A percentile compares a stretch with the other conserved stretches of the same genome.
Evolutionary conservation across 1,284 basidiomycete species (phyloP).

Genomic region (Tausonia pullulans): DNA sequence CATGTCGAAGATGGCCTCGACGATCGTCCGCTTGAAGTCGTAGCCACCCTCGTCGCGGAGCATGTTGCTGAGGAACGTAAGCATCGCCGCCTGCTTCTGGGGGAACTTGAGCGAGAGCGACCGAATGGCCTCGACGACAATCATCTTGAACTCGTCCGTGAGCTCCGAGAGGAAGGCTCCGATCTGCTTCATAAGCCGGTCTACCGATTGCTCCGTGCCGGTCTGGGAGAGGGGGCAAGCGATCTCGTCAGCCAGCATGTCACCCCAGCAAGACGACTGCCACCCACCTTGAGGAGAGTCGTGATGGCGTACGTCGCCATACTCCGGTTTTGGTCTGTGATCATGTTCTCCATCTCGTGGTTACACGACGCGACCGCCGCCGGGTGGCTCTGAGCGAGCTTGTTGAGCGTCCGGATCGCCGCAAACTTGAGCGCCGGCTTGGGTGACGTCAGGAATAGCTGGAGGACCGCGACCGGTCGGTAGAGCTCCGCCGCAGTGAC

Average conservation of each 20-base stretch:
- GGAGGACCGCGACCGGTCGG: constrained; percentile 83
- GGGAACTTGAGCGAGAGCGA: constrained; percentile 99
- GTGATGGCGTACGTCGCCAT: constrained; percentile 99
- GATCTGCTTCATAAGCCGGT: constrained; percentile 98
- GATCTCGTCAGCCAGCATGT: constrained; percentile 1
- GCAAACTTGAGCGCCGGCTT: constrained; percentile 94
- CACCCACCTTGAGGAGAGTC: constrained; percentile 76
- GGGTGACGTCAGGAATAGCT: constrained; percentile 85
- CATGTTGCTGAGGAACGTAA: constrained; percentile 85
- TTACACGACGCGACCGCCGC: constrained; percentile 85
- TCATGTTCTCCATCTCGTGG: constrained; percentile 93
- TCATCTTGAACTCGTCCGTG: constrained; percentile 99
- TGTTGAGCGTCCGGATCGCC: constrained; percentile 87
- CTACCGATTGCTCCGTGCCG: constrained; percentile 96
- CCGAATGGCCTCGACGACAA: constrained; percentile 97
- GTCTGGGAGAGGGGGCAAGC: constrained; percentile 44
- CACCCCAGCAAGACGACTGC: neutral
- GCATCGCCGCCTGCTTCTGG: constrained; percentile 87
- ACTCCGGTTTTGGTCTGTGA: constrained; percentile 89
- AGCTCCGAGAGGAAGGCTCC: constrained; percentile 99
- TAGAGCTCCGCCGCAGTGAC: constrained; percentile 66
- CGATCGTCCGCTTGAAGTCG: constrained; percentile 97
- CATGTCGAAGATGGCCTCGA: constrained; percentile 99
- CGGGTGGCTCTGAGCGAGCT: constrained; percentile 73
- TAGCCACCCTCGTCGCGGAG: constrained; percentile 96